These are phyloP conservation scores for Mycena venus DNA, from an alignment of 768 basidiomycete genomes.

Conservation along the genomic window DNA sequence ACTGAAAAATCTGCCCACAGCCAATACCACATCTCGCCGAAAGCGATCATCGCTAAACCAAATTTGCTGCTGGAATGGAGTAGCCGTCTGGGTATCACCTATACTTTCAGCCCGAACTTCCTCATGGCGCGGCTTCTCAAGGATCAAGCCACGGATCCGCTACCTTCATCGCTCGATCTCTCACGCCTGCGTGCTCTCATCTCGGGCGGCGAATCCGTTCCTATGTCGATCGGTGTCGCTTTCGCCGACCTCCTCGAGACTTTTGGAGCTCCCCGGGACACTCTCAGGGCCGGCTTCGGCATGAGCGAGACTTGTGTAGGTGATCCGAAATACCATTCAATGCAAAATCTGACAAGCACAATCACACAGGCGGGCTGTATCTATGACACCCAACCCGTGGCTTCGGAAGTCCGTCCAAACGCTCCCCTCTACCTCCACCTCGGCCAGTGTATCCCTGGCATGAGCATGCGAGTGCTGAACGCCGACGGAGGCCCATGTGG, in stretches of 20 bases:
- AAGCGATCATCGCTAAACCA: slow-evolving; percentile 32
- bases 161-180: slow-evolving; percentile 47
- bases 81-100: slow-evolving; percentile 48
- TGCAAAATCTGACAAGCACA: neutral
- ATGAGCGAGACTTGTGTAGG: slow-evolving; percentile 56
- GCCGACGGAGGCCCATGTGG: slow-evolving; percentile 42
- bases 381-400: slow-evolving; percentile 47
- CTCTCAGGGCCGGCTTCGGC: slow-evolving; percentile 54
- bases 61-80: slow-evolving; percentile 45
- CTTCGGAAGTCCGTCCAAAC: slow-evolving; percentile 35
- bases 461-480: slow-evolving; percentile 51
- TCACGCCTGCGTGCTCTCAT: slow-evolving; percentile 50
- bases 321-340: neutral
- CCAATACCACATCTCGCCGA: slow-evolving; percentile 50
- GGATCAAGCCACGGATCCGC: slow-evolving; percentile 39
- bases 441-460: slow-evolving; percentile 51
- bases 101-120: slow-evolving; percentile 57
- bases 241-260: slow-evolving; percentile 48
- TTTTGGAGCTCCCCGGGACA: slow-evolving; percentile 42
- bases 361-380: slow-evolving; percentile 57
- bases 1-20: slow-evolving; percentile 35
- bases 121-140: slow-evolving; percentile 53
- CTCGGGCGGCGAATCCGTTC: slow-evolving; percentile 59
- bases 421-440: slow-evolving; percentile 48
- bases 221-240: slow-evolving; percentile 51